A percentile compares a stretch with the other conserved stretches of the same genome.
Evolutionary conservation across 2,329 filamentous ascomycete genomes (phyloP).

Genomic region (Colletotrichum limetticola): DNA sequence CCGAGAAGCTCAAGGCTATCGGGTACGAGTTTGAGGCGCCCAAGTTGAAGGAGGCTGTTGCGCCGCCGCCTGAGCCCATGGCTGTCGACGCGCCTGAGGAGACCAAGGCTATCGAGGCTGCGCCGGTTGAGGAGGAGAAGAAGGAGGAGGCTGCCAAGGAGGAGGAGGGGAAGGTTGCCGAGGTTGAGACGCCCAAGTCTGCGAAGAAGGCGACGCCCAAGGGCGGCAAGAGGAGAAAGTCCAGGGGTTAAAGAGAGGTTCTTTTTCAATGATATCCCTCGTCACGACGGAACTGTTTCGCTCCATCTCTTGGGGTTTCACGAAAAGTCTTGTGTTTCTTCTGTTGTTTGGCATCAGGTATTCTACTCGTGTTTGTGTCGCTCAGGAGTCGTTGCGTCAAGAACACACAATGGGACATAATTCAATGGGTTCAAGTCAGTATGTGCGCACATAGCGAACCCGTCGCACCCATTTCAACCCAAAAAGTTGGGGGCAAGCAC

Average conservation of each 20-base stretch:
- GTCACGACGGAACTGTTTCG: constrained; percentile 12
- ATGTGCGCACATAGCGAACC: constrained; percentile 75
- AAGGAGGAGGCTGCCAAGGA: constrained; percentile 42
- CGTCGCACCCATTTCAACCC: constrained; percentile 56
- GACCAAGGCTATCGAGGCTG: constrained; percentile 45
- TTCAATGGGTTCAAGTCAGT: not conserved
- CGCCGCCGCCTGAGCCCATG: constrained; percentile 49
- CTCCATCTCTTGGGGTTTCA: not conserved
- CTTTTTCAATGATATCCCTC: constrained; percentile 26
- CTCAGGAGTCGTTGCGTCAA: constrained; percentile 3
- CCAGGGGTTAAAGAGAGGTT: constrained; percentile 46
- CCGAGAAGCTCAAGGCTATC: constrained; percentile 79
- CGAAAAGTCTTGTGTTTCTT: not conserved
- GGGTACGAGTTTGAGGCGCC: constrained; percentile 88
- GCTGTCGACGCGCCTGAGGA: constrained; percentile 46
- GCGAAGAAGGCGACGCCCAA: constrained; percentile 46
- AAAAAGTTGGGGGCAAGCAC: constrained; percentile 51
- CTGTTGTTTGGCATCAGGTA: not conserved
- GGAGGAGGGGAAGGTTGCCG: constrained; percentile 43
- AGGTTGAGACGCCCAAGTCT: constrained; percentile 40
- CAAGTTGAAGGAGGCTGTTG: constrained; percentile 68
- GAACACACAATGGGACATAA: constrained; percentile 3
- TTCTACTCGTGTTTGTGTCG: not conserved
- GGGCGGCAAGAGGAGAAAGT: constrained; percentile 44
- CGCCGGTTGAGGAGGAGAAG: constrained; percentile 53